These are phyloP conservation scores for Excoecaria agallocha DNA, from an alignment of 345 rosid genomes.

Conservation along the genomic window DNA sequence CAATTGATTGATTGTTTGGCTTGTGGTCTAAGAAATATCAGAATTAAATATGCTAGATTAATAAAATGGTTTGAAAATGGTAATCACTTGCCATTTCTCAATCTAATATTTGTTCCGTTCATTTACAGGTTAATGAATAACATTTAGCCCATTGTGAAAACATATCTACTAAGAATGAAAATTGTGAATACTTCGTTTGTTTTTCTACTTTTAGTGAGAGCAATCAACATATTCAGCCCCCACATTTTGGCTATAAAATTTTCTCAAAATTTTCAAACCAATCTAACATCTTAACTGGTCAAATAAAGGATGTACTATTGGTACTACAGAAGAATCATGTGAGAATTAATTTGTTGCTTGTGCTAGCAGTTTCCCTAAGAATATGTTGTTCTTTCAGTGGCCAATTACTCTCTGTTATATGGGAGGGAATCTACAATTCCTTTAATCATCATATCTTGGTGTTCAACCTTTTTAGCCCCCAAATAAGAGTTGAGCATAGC, in stretches of 20 bases:
- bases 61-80: neutral
- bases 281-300: no score
- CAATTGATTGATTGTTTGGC: neutral
- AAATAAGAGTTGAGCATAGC: neutral
- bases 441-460: neutral
- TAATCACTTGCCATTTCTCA: neutral
- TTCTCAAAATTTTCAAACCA: no score
- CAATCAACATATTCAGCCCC: no score
- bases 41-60: neutral
- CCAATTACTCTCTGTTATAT: neutral
- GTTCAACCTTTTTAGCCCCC: neutral
- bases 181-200: no score
- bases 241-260: no score
- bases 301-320: neutral
- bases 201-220: no score
- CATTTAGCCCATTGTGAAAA: neutral
- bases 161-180: neutral
- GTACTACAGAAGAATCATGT: neutral
- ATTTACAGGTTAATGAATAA: neutral
- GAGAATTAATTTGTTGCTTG: neutral
- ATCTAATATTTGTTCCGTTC: neutral
- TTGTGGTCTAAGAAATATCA: neutral
- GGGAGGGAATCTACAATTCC: neutral
- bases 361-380: neutral
- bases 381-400: neutral